Evolutionary conservation across 2,329 filamentous ascomycete species (phyloP), one percentile per base, ranked within the genome.

Genomic region (Epichloe hybrida): DNA sequence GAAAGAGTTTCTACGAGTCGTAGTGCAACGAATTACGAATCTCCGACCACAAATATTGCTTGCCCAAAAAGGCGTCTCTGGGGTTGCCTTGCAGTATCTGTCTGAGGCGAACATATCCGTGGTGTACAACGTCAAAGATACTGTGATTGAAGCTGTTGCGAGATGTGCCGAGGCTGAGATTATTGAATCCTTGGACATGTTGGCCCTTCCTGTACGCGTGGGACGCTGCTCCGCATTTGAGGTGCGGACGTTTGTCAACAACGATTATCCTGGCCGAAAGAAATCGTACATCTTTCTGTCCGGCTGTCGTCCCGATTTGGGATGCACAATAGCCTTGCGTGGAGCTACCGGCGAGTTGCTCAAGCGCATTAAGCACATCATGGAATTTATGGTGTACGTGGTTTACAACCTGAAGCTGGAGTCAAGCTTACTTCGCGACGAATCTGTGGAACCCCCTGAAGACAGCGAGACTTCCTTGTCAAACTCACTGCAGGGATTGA

Each of bases 361-460:
- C 17, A 73, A 81, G 1, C 86, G 83, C 58, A 81, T 98, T 66
- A 98, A 98, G 68, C 80, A 82, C 49, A 93, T 98, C 57, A 93
- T 91, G 11, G 93, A 98, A 63, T 97, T 98, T 63, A 96, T 98
- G 91, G 86, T 94, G 38, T 98, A 97, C 59, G 94, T 98, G 20
- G 90, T 97, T 12, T 98, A 98, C 68, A 98, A 96, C 60, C 74
- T 98, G 49, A 95, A 95, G 63, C 76, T 98, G 13, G 93, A 98
- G 68, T 95, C 93, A 1, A 95, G 87, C 58, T 72, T 98, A 44
- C 87, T 98, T 77, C 80, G 88, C 49, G 93, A 98, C 64, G 90
- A 95, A 60, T 95, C 88, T 58, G 85, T 95, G 15, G 80, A 90
- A 54, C 84, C 94, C 21, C 89, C 89, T 1, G 75, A 79, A 1